These are phyloP conservation scores for Backusella luteola DNA, from an alignment of 192 early-diverging fungal species.

Conservation along the genomic window DNA sequence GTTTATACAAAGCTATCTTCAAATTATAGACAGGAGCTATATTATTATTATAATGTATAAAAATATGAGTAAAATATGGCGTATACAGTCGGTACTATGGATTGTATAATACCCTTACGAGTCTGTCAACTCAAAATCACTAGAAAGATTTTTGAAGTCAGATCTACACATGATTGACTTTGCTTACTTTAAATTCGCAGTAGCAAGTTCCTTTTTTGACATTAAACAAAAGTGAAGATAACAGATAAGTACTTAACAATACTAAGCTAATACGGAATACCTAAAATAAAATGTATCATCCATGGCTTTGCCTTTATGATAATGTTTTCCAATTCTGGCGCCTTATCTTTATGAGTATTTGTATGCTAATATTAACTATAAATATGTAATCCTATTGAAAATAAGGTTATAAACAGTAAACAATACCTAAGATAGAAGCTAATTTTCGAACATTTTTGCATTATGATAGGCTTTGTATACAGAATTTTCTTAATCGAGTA, in stretches of 20 bases:
- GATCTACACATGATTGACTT: neutral
- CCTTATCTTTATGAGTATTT: no score
- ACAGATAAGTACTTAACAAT: neutral
- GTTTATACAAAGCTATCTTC: no score
- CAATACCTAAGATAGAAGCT: neutral
- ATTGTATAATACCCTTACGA: neutral
- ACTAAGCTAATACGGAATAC: neutral
- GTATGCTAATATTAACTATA: neutral
- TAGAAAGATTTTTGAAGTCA: neutral
- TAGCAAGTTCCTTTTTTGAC: neutral
- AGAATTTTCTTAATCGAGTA: neutral
- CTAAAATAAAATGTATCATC: neutral
- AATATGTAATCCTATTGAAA: neutral
- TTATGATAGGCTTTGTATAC: neutral
- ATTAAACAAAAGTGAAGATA: no score
- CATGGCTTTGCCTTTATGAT: neutral
- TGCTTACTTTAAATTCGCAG: neutral
- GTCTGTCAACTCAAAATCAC: neutral
- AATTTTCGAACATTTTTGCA: neutral
- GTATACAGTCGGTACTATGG: no score
- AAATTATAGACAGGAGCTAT: no score
- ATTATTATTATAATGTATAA: no score
- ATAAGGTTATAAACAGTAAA: neutral
- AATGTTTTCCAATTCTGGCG: no score
- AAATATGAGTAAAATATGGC: no score